These are phyloP conservation scores for Metschnikowia dekortorum DNA, from an alignment of 805 yeast genomes.

Conservation along the genomic window DNA sequence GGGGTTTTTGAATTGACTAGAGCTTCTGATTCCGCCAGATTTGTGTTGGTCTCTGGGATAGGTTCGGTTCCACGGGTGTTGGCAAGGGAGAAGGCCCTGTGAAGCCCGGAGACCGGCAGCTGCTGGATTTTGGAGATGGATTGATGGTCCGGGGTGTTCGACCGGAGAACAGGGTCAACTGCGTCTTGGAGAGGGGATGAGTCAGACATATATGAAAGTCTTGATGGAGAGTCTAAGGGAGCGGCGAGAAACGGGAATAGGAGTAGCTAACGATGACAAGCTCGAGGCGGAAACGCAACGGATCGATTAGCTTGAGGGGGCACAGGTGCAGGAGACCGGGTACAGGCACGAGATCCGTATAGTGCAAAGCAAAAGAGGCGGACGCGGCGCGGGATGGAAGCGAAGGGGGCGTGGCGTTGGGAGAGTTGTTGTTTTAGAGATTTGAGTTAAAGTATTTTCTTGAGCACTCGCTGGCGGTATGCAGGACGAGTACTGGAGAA, in stretches of 20 bases:
- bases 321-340: neutral
- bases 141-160: neutral
- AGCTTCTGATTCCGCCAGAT: neutral
- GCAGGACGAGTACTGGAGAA: neutral
- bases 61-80: neutral
- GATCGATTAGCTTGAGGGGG: neutral
- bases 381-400: neutral
- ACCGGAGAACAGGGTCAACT: neutral
- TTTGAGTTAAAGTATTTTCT: neutral
- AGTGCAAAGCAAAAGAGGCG: neutral
- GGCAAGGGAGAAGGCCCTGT: constrained; percentile 7
- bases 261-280: neutral
- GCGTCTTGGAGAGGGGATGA: neutral
- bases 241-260: neutral
- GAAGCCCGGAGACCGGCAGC: constrained; percentile 12
- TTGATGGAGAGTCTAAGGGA: neutral
- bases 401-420: neutral
- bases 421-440: constrained; percentile 3
- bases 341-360: neutral
- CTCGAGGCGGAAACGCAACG: neutral
- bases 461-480: neutral
- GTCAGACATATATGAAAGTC: neutral
- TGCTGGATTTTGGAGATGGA: neutral
- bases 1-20: no score
- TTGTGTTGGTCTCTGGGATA: neutral